These are phyloP conservation scores for Blumeria hordei DNA, from an alignment of 2,329 filamentous ascomycete genomes.

Conservation along the genomic window DNA sequence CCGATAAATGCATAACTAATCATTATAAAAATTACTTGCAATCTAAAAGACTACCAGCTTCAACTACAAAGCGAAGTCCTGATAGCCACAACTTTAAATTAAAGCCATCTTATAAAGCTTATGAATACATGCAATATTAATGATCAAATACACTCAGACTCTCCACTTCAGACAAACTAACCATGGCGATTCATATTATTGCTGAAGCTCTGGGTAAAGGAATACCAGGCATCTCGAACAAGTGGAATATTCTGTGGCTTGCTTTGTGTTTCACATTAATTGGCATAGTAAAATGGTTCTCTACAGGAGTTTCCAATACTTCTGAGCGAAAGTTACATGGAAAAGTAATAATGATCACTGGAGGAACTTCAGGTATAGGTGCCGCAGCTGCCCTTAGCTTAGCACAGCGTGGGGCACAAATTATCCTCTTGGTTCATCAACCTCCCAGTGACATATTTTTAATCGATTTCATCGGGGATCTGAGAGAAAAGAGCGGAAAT, in stretches of 20 bases:
- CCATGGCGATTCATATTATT: constrained; percentile 14
- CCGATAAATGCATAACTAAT: too few species aligned
- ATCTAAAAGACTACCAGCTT: too few species aligned
- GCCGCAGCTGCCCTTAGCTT: constrained; percentile 51
- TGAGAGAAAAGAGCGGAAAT: constrained; percentile 55
- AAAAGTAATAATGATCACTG: constrained; percentile 79
- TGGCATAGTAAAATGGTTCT: constrained; percentile 47
- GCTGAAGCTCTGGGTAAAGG: constrained; percentile 9
- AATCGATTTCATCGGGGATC: constrained; percentile 74
- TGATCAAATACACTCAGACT: too few species aligned
- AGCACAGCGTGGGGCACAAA: constrained; percentile 62
- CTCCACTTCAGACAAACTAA: background rate
- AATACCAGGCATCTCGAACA: constrained; percentile 7
- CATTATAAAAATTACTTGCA: too few species aligned
- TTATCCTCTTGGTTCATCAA: constrained; percentile 71
- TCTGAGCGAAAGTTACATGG: constrained; percentile 75
- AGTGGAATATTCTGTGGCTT: constrained; percentile 27
- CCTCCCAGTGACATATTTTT: constrained; percentile 67
- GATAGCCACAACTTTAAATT: too few species aligned
- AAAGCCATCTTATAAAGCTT: too few species aligned
- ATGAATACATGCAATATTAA: too few species aligned
- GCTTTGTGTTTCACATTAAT: constrained; percentile 26
- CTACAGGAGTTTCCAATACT: constrained; percentile 46
- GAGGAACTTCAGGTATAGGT: constrained; percentile 83
- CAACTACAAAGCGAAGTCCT: too few species aligned